Base-by-base conservation (phyloP, 176 grass and related monocot genomes). In the Oryza meyeriana region DNA sequence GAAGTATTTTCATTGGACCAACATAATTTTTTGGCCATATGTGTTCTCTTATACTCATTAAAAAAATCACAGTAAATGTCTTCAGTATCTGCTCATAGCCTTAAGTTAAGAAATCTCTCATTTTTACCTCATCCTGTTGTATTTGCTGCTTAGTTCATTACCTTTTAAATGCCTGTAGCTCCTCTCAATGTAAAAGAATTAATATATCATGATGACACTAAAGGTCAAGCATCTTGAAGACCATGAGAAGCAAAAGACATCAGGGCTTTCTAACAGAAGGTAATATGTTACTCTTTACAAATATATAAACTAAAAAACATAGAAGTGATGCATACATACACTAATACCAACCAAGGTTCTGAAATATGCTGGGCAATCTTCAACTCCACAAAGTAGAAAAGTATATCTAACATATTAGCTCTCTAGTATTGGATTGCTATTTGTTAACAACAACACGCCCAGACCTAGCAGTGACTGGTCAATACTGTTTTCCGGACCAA, bases 141-240 rank as follows among this genome's bases (percentile, higher is more conserved):
- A 82, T 72, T 64, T 71, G 10, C 40, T 52, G 12, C 4, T 64
- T 79, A 14, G n/a, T 36, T 29, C 29, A 39, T 48, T 55, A 73
- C 2, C 26, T 16, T 45, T 64, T 24, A 64, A 85, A 79, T 52
- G 39, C 0, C 39, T 64, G 55, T 12, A 69, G 52, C 5, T 71
- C 36, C 59, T 38, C 14, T 36, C 25, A 47, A 71, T 14, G 50
- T 78, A 85, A 61, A 78, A 12, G 12, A 61, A 38, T 12, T 55
- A 71, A 77, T 24, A 28, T 69, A 40, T 77, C 12, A 4, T 52
- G 9, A 50, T 38, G 35, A 72, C 58, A 30, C 67, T 42, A 81
- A 72, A 71, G 35, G 50, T 4, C 52, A 71, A 72, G 48, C 33
- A 61, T 71, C 50, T 81, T 52, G 4, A 71, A 80, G 22, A 57